phyloP scores from a whole-genome alignment of 1,284 basidiomycete genomes.

The Tylopilus orsonianus region DNA sequence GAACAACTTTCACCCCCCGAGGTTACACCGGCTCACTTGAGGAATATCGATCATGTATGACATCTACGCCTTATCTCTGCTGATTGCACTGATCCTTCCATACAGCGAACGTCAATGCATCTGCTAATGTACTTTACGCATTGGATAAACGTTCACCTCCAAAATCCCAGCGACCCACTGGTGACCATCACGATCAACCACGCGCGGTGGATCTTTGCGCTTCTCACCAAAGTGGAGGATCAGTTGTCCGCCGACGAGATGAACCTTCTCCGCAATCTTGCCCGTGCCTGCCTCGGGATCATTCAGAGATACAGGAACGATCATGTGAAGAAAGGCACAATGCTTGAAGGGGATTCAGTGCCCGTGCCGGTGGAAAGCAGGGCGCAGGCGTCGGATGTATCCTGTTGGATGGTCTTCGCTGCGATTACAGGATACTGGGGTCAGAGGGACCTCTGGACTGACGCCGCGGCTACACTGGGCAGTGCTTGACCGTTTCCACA shows the following conservation, averaged over 20 bases:
- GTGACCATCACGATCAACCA: conserved; percentile 62
- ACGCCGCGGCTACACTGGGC: conserved; percentile 57
- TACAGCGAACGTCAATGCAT: conserved; percentile 67
- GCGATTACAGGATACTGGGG: conserved; percentile 79
- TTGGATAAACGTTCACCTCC: conserved; percentile 69
- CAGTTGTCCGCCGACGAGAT: conserved; percentile 77
- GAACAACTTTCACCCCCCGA: conserved; percentile 18
- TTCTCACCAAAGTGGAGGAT: conserved; percentile 74
- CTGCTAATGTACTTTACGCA: conserved; percentile 80
- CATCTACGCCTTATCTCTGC: not conserved
- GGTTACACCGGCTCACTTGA: conserved; percentile 51
- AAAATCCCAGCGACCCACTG: conserved; percentile 40
- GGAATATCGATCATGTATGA: conserved; percentile 63
- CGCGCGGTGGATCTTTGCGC: conserved; percentile 81
- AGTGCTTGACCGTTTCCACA: conserved; percentile 19
- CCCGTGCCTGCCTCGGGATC: conserved; percentile 63
- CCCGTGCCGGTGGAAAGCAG: conserved; percentile 2
- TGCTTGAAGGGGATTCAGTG: conserved; percentile 8
- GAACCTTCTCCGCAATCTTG: conserved; percentile 74
- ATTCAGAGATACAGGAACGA: conserved; percentile 24
- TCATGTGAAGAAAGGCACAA: not conserved
- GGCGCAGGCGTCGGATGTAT: conserved; percentile 45
- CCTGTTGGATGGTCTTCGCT: conserved; percentile 85
- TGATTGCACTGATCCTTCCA: conserved; percentile 13
- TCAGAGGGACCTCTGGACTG: conserved; percentile 83